Evolutionary conservation across 768 basidiomycete species (phyloP).

Genomic region (Lactarius evosmus): DNA sequence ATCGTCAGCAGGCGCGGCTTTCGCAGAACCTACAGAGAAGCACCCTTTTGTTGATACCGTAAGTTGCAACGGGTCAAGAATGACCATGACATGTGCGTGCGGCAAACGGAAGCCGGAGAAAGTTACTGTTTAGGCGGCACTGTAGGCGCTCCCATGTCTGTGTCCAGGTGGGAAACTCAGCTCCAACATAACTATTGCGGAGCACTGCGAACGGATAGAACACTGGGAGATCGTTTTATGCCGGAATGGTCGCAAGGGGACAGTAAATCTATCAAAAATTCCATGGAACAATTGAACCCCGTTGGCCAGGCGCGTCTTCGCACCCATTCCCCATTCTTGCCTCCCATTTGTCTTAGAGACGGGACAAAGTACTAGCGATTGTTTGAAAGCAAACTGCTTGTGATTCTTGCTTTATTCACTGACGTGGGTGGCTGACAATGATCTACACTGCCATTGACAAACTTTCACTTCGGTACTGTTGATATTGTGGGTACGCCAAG

Average conservation of each 20-base stretch:
- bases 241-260: slow-evolving; percentile 6
- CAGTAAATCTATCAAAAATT: not conserved
- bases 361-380: not conserved
- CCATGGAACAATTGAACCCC: not conserved
- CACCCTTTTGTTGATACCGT: not conserved
- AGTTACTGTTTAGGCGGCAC: not conserved
- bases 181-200: not conserved
- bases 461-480: not conserved
- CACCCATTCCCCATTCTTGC: not conserved
- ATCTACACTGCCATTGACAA: not conserved
- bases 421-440: not conserved
- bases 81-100: not conserved
- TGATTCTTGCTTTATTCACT: not conserved
- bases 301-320: not conserved
- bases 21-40: not conserved
- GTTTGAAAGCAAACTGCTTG: slow-evolving; percentile 5
- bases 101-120: slow-evolving; percentile 1
- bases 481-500: not conserved
- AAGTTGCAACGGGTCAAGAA: not conserved
- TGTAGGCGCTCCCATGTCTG: not conserved
- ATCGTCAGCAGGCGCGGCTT: not conserved
- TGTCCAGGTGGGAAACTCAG: not conserved
- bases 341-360: not conserved
- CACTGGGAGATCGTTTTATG: not conserved
- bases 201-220: not conserved